phyloP scores from a whole-genome alignment of 2,329 filamentous ascomycete species.

The Calonectria crousiana region DNA sequence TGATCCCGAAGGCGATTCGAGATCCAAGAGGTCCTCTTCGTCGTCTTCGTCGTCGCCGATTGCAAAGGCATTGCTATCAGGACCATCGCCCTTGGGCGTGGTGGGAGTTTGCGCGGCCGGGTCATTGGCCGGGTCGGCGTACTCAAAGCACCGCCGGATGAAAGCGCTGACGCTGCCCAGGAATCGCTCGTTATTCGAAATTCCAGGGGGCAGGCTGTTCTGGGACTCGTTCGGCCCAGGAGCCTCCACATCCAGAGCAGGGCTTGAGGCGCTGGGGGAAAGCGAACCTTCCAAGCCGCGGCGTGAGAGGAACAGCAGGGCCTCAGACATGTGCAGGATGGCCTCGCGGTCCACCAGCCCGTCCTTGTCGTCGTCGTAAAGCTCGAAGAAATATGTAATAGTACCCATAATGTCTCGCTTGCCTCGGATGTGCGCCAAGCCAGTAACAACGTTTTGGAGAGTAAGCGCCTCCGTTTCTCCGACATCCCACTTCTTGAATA shows the following conservation, averaged over 20 bases:
- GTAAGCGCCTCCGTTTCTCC: conserved; percentile 83
- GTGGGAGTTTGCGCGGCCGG: conserved; percentile 53
- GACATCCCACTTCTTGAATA: conserved; percentile 91
- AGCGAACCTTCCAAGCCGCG: conserved; percentile 84
- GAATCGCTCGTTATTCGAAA: conserved; percentile 86
- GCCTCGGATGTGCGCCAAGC: conserved; percentile 91
- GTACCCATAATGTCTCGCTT: conserved; percentile 97
- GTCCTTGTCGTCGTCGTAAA: conserved; percentile 94
- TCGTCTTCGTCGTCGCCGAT: conserved; percentile 75
- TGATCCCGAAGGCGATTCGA: conserved; percentile 61
- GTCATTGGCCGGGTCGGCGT: conserved; percentile 86
- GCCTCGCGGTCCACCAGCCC: conserved; percentile 95
- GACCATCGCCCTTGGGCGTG: conserved; percentile 36
- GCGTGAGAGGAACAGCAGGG: conserved; percentile 90
- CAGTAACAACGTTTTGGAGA: conserved; percentile 91
- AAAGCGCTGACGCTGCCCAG: conserved; percentile 94
- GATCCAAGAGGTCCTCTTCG: conserved; percentile 69
- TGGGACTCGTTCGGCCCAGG: conserved; percentile 48
- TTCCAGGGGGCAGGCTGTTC: conserved; percentile 58
- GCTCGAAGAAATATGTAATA: conserved; percentile 97
- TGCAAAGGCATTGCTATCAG: conserved; percentile 69
- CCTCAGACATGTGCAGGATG: conserved; percentile 94
- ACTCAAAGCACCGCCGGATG: conserved; percentile 96
- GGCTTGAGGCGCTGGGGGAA: conserved; percentile 72
- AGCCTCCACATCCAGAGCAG: conserved; percentile 61